Base-by-base conservation (phyloP, 1,139 yeast genomes). In the Debaryomycetaceae sp. region DNA sequence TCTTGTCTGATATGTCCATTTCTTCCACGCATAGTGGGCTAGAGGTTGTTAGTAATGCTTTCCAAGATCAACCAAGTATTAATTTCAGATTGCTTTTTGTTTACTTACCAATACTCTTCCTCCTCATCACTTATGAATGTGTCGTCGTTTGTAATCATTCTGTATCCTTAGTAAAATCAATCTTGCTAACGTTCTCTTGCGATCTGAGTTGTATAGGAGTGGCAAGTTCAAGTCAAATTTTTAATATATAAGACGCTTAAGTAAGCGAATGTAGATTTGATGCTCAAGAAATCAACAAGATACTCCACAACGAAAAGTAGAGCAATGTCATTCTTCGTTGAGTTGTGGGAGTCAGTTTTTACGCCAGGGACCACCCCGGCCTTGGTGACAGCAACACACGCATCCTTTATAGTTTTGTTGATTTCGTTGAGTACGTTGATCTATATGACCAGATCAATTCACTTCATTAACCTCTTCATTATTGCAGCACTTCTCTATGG, bases 311-410 rank as follows among this genome's bases (percentile, higher is more conserved):
- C 31, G 4, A 8, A 3, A 27, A 11, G 4, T 8, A 27, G 11
- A 24, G 56, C 46, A 56, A 61, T 66, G 65, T 52, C 69, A 31
- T 84, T 87, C 61, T 55, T 87, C 37, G 75, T 68, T 23, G 95
- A 86, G 34, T 75, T 93, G 41, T 91, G 98, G 97, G 84, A 86
- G 49, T 86, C 96, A 6, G 80, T 93, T 29, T 86, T 91, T 64
- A 85, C 91, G n/a, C 98, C 98, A 2, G 99, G 99, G 1, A 81
- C 96, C 0, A 80, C 93, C 0, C 97, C 97, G 0, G 90, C 95
- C 0, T 75, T 93, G 43, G 73, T 90, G 14, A 74, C 77, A 37
- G 97, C 98, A 7, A 66, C 72, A 1, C 72, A 66, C 55, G 68
- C 56, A 2, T 65, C 69, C 39, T 66, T 66, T 43, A 54, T 66